Percentiles rank a stretch among this genome's conserved stretches.
Conservation (phyloP, 176 grass and related monocot species). For the Poa pratensis region DNA sequence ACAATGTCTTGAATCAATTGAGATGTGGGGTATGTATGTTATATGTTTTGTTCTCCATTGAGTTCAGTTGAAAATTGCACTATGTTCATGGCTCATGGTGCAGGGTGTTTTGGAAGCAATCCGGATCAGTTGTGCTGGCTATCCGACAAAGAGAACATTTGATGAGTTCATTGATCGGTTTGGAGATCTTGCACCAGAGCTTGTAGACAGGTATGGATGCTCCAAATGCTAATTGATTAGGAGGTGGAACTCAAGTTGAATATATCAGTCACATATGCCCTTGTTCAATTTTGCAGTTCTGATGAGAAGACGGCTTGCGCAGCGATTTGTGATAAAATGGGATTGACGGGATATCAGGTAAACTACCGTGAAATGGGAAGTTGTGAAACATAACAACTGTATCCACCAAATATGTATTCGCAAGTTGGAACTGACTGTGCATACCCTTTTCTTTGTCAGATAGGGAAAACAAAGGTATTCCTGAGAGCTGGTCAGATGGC, state of each 20-base stretch:
- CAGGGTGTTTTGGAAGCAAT: constrained; percentile 98
- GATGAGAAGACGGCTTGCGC: constrained; percentile 81
- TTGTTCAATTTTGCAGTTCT: constrained; percentile 55
- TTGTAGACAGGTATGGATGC: constrained; percentile 68
- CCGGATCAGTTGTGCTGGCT: constrained; percentile 93
- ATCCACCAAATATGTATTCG: constrained; percentile 9
- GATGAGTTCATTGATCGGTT: constrained; percentile 95
- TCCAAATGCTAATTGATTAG: constrained; percentile 32
- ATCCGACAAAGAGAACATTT: constrained; percentile 94
- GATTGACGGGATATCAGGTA: constrained; percentile 96
- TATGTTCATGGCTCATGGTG: constrained; percentile 16
- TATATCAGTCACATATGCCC: constrained; percentile 15
- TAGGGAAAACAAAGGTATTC: constrained; percentile 98
- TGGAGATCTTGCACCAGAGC: constrained; percentile 83
- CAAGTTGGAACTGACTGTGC: constrained; percentile 23
- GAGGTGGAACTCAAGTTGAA: constrained; percentile 5
- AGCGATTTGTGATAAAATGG: constrained; percentile 88
- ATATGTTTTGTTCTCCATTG: constrained; percentile 14
- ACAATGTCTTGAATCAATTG: constrained; percentile 86
- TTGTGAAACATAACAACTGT: constrained; percentile 19
- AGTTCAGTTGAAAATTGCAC: background rate
- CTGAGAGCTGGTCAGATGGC: constrained; percentile 96
- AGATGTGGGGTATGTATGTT: constrained; percentile 85
- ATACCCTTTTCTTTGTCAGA: constrained; percentile 53
- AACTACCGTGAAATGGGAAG: constrained; percentile 28